Conservation (phyloP, 1,284 basidiomycete genomes). For the Cryptococcus maquisensis region DNA sequence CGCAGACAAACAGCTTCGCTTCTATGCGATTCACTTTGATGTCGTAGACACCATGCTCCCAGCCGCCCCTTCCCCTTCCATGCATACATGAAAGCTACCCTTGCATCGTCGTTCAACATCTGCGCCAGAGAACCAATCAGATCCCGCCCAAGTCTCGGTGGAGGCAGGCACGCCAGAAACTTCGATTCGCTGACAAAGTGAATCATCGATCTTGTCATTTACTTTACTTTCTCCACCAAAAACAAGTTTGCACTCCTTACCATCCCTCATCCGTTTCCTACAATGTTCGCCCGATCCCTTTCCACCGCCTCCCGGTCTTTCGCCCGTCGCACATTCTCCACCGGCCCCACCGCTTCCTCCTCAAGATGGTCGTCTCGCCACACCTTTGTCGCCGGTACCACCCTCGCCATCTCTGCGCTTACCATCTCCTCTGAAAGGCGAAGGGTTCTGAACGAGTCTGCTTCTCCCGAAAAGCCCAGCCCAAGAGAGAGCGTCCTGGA, state of each 20-base stretch:
- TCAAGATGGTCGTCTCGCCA: conserved; percentile 5
- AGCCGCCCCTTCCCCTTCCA: background rate
- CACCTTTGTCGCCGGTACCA: conserved; percentile 9
- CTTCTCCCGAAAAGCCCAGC: background rate
- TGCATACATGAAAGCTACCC: background rate
- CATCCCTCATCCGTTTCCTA: background rate
- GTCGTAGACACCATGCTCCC: too few species aligned
- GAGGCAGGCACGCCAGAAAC: background rate
- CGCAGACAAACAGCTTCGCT: too few species aligned
- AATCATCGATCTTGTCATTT: background rate
- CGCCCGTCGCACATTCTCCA: conserved; percentile 1
- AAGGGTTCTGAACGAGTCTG: conserved; percentile 11
- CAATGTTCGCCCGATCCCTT: conserved; percentile 7
- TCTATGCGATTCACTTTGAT: too few species aligned
- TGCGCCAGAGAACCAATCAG: too few species aligned
- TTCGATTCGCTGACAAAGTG: background rate
- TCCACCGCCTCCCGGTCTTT: conserved; percentile 7
- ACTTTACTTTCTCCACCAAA: background rate
- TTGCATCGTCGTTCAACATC: background rate
- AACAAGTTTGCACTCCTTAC: too few species aligned
- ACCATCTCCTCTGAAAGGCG: conserved; percentile 9
- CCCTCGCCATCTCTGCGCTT: conserved; percentile 8
- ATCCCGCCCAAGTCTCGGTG: too few species aligned
- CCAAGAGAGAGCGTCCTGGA: conserved; percentile 17
- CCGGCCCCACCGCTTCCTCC: conserved; percentile 1